phyloP scores from a whole-genome alignment of 805 yeast species.

The Hagleromyces aurorensis region DNA sequence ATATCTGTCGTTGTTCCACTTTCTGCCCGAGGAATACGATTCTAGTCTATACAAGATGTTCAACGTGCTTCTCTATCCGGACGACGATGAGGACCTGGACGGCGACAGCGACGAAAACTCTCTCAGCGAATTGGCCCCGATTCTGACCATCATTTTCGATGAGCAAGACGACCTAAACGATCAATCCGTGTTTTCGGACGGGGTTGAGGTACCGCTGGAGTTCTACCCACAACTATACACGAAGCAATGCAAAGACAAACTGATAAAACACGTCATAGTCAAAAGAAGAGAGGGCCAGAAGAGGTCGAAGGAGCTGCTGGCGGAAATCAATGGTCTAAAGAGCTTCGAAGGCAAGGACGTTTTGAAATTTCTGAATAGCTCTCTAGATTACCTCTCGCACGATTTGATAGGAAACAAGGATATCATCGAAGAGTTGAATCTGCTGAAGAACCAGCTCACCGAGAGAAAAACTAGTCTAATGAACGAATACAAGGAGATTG shows the following conservation, averaged over 20 bases:
- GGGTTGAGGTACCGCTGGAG: conserved; percentile 27
- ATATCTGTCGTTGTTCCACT: conserved; percentile 24
- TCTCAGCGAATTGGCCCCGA: conserved; percentile 21
- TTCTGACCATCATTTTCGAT: conserved; percentile 27
- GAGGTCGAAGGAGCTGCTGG: conserved; percentile 13
- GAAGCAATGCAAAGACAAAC: conserved; percentile 19
- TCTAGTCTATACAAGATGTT: conserved; percentile 29
- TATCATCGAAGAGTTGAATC: conserved; percentile 8
- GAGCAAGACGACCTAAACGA: conserved; percentile 26
- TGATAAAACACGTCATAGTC: conserved; percentile 20
- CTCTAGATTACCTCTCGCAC: conserved; percentile 20
- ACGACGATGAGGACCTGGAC: conserved; percentile 7
- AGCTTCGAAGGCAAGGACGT: conserved; percentile 29
- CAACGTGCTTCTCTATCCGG: conserved; percentile 25
- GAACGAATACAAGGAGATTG: conserved; percentile 23
- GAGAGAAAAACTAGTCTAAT: conserved; percentile 13
- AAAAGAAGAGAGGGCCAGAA: conserved; percentile 18
- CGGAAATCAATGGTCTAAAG: conserved; percentile 21
- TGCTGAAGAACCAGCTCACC: conserved; percentile 11
- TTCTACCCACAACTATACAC: conserved; percentile 31
- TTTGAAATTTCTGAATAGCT: conserved; percentile 21
- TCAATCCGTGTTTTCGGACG: conserved; percentile 13
- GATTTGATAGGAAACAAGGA: conserved; percentile 7
- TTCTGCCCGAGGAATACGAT: conserved; percentile 30
- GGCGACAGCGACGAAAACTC: conserved; percentile 20